Conservation (phyloP, 2,329 filamentous ascomycete species). For the Didymella lethalis region DNA sequence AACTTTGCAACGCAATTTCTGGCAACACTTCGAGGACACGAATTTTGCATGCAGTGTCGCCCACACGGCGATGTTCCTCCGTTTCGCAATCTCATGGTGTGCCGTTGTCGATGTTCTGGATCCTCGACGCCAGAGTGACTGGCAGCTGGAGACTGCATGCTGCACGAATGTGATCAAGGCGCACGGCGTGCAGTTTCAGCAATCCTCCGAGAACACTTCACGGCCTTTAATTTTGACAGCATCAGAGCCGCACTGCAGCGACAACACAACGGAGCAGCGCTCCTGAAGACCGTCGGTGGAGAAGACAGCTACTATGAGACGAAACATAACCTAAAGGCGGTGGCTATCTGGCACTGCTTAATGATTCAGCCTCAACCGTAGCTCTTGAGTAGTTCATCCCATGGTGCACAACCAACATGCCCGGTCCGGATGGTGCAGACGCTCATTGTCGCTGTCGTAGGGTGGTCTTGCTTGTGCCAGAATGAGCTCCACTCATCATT, state of each 20-base stretch:
- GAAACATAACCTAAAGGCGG: not conserved
- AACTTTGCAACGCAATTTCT: conserved; percentile 9
- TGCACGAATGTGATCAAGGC: conserved; percentile 10
- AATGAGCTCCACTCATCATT: not conserved
- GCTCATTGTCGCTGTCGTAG: not conserved
- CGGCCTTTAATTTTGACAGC: conserved; percentile 8
- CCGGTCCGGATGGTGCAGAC: not conserved
- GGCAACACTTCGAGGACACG: conserved; percentile 3
- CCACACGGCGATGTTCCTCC: conserved; percentile 1
- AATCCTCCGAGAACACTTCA: conserved; percentile 1
- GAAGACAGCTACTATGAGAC: not conserved
- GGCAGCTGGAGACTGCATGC: conserved; percentile 1
- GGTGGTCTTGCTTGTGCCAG: not conserved
- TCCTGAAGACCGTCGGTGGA: not conserved
- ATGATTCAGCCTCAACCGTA: not conserved
- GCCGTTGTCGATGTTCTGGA: conserved; percentile 4
- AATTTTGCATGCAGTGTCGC: conserved; percentile 4
- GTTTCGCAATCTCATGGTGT: conserved; percentile 4
- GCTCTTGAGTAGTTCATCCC: not conserved
- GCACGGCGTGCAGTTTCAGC: conserved; percentile 14
- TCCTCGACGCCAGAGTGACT: conserved; percentile 2
- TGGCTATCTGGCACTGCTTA: not conserved
- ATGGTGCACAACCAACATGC: not conserved
- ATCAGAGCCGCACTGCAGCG: not conserved
- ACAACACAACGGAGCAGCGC: not conserved